These are phyloP conservation scores for Fusarium zealandicum DNA, from an alignment of 2,329 filamentous ascomycete genomes.

Conservation along the genomic window DNA sequence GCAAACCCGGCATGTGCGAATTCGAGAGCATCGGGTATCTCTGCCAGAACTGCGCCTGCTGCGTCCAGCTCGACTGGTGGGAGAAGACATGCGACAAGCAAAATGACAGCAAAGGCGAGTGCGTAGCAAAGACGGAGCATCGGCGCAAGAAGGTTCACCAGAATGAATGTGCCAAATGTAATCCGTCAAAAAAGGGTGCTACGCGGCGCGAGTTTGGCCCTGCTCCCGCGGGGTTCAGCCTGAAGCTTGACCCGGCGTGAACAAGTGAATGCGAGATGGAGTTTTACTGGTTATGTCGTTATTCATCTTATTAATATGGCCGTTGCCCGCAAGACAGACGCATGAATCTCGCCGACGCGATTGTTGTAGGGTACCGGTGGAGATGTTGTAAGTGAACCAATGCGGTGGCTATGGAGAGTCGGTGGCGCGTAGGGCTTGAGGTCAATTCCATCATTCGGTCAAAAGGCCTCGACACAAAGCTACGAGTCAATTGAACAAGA, in stretches of 20 bases:
- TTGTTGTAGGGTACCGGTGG: no score
- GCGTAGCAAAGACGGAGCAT: neutral
- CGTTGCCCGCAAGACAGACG: no score
- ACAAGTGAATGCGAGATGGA: no score
- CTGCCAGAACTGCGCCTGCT: conserved; percentile 6
- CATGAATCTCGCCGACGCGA: no score
- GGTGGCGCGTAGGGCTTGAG: neutral
- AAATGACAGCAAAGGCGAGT: neutral
- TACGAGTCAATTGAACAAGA: no score
- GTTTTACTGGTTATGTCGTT: no score
- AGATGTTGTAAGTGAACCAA: neutral
- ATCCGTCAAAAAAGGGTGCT: neutral
- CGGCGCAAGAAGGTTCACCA: neutral
- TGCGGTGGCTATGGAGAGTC: neutral
- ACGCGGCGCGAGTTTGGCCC: neutral
- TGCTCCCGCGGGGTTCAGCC: neutral
- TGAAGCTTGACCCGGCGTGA: neutral
- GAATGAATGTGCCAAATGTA: neutral
- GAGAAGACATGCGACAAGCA: neutral
- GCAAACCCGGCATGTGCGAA: conserved; percentile 6
- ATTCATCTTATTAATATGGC: no score
- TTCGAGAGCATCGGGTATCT: neutral
- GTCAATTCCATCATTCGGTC: no score
- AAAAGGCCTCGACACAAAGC: no score
- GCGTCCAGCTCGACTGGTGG: neutral